These are phyloP conservation scores for Rhodotorula kratochvilovae DNA, from an alignment of 768 basidiomycete species.

Conservation along the genomic window DNA sequence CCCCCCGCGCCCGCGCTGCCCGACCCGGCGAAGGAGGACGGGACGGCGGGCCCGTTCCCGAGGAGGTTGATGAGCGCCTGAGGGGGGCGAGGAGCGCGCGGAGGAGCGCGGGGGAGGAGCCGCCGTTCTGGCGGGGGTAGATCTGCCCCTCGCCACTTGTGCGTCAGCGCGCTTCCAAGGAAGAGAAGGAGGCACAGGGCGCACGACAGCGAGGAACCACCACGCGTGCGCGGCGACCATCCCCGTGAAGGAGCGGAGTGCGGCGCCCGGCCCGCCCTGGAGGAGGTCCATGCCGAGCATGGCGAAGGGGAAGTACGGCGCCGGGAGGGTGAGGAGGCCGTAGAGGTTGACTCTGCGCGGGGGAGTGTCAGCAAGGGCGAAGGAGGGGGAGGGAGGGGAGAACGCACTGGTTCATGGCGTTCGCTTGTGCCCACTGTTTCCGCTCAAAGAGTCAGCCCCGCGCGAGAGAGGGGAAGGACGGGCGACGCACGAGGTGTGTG, in stretches of 20 bases:
- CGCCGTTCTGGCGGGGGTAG: conserved; percentile 15
- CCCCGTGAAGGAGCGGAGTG: conserved; percentile 61
- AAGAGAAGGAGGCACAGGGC: neutral
- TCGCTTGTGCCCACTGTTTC: conserved; percentile 30
- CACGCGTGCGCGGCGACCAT: conserved; percentile 72
- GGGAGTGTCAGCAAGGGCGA: conserved; percentile 45
- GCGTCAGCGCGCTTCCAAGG: neutral
- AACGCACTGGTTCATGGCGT: conserved; percentile 50
- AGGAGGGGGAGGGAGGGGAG: conserved; percentile 42
- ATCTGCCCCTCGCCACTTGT: neutral
- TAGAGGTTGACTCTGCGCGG: conserved; percentile 65
- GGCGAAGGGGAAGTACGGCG: conserved; percentile 68
- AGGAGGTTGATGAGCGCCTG: conserved; percentile 19
- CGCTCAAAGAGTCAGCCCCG: neutral
- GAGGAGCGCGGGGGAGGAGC: neutral
- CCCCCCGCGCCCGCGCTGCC: neutral
- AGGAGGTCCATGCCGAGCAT: conserved; percentile 70
- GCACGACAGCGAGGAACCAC: conserved; percentile 53
- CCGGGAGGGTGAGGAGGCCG: conserved; percentile 70
- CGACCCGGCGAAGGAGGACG: conserved; percentile 6
- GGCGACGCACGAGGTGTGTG: conserved; percentile 55
- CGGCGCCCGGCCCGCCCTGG: conserved; percentile 54
- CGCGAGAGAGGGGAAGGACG: neutral
- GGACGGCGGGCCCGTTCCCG: conserved; percentile 21
- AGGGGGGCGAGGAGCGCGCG: conserved; percentile 20